Evolutionary conservation across 352 stramenopile species (phyloP).

Genomic region (Peronosclerospora sorghi): DNA sequence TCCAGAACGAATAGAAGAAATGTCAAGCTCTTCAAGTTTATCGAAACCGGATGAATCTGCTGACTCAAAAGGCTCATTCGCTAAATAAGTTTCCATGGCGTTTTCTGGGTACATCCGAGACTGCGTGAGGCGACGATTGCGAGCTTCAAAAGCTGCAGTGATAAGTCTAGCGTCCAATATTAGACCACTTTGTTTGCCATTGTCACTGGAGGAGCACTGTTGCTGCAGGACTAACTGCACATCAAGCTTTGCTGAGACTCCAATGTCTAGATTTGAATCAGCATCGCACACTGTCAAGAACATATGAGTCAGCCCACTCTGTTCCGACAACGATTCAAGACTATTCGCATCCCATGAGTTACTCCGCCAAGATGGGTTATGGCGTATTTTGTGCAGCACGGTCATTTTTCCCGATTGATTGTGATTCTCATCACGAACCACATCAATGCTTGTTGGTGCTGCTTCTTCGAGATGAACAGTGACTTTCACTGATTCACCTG

Average conservation of each 20-base stretch:
- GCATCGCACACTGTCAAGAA: constrained; percentile 62
- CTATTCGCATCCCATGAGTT: constrained; percentile 72
- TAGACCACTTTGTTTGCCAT: constrained; percentile 23
- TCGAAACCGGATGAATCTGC: constrained; percentile 41
- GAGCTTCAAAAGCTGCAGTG: constrained; percentile 46
- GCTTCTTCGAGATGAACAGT: constrained; percentile 70
- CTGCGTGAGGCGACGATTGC: constrained; percentile 42
- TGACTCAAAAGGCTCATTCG: constrained; percentile 28
- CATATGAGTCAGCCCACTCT: constrained; percentile 55
- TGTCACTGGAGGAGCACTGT: constrained; percentile 23
- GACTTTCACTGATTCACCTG: constrained; percentile 69
- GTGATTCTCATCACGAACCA: constrained; percentile 21
- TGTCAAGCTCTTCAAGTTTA: constrained; percentile 69
- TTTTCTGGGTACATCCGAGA: constrained; percentile 32
- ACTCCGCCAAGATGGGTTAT: constrained; percentile 71
- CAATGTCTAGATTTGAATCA: constrained; percentile 40
- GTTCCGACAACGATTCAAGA: constrained; percentile 26
- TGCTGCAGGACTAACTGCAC: constrained; percentile 63
- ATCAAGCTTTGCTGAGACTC: constrained; percentile 49
- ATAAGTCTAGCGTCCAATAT: constrained; percentile 33
- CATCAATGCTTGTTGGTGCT: constrained; percentile 8
- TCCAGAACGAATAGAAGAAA: constrained; percentile 49
- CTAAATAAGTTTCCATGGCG: constrained; percentile 27
- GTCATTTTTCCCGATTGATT: constrained; percentile 24
- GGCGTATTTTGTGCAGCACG: constrained; percentile 60